These are phyloP conservation scores for Gaeumannomyces tritici DNA, from an alignment of 2,329 filamentous ascomycete genomes.

Conservation along the genomic window DNA sequence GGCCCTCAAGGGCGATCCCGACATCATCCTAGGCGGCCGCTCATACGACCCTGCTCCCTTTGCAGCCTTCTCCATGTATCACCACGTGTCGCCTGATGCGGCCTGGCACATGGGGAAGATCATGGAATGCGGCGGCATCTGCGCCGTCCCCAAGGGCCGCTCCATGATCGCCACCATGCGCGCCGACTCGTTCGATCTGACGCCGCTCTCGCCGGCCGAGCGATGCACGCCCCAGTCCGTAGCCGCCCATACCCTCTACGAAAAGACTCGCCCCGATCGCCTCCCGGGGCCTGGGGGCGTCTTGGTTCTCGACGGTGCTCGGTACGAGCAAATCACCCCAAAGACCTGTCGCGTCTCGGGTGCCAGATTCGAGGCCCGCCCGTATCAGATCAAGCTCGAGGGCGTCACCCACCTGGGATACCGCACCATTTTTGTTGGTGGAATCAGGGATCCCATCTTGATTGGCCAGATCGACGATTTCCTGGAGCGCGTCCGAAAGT, in stretches of 20 bases:
- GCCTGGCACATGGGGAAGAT: constrained; percentile 46
- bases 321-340: constrained; percentile 28
- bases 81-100: constrained; percentile 18
- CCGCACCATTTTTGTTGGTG: constrained; percentile 33
- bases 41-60: constrained; percentile 31
- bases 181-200: constrained; percentile 33
- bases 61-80: constrained; percentile 20
- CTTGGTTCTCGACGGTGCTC: constrained; percentile 27
- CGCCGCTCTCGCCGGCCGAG: constrained; percentile 24
- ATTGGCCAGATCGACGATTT: constrained; percentile 21
- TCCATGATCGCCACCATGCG: constrained; percentile 30
- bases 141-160: constrained; percentile 34
- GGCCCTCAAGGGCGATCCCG: constrained; percentile 15
- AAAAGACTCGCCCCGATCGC: constrained; percentile 41
- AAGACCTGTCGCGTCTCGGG: constrained; percentile 28
- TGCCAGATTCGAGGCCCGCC: constrained; percentile 21
- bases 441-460: constrained; percentile 13
- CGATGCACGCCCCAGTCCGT: constrained; percentile 37
- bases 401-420: constrained; percentile 30
- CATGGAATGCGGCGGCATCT: constrained; percentile 40
- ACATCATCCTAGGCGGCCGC: constrained; percentile 37
- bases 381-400: constrained; percentile 39
- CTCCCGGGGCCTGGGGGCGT: constrained; percentile 38
- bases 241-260: constrained; percentile 44
- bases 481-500: constrained; percentile 15